A percentile compares a stretch with the other conserved stretches of the same genome.
Conservation (phyloP, 768 basidiomycete species). For the Pleurotus pulmonarius region DNA sequence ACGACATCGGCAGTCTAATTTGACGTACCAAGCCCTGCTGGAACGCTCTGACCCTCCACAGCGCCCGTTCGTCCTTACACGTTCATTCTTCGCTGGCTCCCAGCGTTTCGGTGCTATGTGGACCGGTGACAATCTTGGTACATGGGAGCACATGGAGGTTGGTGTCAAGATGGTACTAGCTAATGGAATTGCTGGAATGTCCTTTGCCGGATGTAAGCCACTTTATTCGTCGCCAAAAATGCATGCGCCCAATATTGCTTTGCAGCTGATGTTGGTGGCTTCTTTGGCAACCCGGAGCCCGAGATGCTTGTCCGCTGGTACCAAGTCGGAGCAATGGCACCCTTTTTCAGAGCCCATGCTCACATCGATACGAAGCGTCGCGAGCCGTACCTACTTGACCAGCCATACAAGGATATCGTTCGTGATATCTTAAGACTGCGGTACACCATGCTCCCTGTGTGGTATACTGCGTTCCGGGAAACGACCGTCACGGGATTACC, state of each 20-base stretch:
- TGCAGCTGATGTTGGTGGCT: constrained; percentile 95
- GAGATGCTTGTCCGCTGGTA: constrained; percentile 99
- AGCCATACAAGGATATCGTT: constrained; percentile 84
- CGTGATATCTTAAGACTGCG: constrained; percentile 76
- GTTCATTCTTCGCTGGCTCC: constrained; percentile 92
- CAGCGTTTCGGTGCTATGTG: constrained; percentile 97
- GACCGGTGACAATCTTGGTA: constrained; percentile 97
- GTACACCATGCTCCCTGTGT: constrained; percentile 84
- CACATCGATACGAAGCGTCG: constrained; percentile 97
- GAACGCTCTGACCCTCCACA: constrained; percentile 70
- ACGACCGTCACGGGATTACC: constrained; percentile 79
- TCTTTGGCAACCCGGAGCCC: constrained; percentile 93
- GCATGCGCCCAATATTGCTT: constrained; percentile 6
- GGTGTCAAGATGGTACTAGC: constrained; percentile 92
- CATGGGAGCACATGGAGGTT: constrained; percentile 96
- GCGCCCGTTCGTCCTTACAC: constrained; percentile 93
- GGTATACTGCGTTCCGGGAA: constrained; percentile 98
- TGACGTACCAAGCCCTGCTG: constrained; percentile 76
- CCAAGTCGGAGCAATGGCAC: constrained; percentile 89
- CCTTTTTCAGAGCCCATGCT: constrained; percentile 98
- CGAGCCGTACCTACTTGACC: constrained; percentile 89
- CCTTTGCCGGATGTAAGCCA: constrained; percentile 82
- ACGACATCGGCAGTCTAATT: constrained; percentile 59
- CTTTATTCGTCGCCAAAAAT: not conserved
- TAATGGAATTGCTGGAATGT: constrained; percentile 86